phyloP scores from a whole-genome alignment of 495 filamentous ascomycete species.

The Penicillium steckii region DNA sequence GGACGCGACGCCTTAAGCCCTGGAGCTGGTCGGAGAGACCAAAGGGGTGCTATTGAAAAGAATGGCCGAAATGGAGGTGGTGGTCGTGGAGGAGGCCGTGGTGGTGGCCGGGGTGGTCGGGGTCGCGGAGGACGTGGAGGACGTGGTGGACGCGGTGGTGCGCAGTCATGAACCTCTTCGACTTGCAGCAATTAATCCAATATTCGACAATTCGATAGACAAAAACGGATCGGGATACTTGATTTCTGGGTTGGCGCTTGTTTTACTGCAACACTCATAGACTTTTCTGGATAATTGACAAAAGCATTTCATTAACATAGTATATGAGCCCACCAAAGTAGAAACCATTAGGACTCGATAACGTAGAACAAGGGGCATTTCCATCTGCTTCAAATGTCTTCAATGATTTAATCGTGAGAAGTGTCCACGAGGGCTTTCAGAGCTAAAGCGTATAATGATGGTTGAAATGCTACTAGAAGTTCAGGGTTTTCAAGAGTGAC shows the following conservation, averaged over 20 bases:
- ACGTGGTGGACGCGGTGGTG: not conserved
- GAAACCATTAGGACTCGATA: too few relatives aligned
- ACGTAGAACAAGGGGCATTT: too few relatives aligned
- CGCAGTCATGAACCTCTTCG: not conserved
- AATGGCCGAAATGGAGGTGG: conserved; percentile 19
- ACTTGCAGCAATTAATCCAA: not conserved
- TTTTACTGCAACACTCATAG: not conserved
- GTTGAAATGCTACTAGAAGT: too few relatives aligned
- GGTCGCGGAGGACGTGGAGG: conserved; percentile 12
- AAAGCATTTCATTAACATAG: too few relatives aligned
- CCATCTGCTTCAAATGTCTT: too few relatives aligned
- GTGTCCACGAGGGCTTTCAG: too few relatives aligned
- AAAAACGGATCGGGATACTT: not conserved
- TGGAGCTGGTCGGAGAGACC: conserved; percentile 27
- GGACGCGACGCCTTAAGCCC: conserved; percentile 31
- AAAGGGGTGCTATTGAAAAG: not conserved
- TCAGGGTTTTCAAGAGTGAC: too few relatives aligned
- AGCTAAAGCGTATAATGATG: too few relatives aligned
- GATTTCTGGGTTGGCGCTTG: not conserved
- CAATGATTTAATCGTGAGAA: too few relatives aligned
- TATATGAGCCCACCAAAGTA: too few relatives aligned
- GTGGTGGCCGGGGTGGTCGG: conserved; percentile 15
- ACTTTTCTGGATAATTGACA: not conserved
- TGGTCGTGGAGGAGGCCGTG: conserved; percentile 19
- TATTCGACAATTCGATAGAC: not conserved